Percentiles rank a stretch among this genome's conserved stretches.
phyloP scores from a whole-genome alignment of 176 grass and related monocot genomes.

The Aegilops tauschii region DNA sequence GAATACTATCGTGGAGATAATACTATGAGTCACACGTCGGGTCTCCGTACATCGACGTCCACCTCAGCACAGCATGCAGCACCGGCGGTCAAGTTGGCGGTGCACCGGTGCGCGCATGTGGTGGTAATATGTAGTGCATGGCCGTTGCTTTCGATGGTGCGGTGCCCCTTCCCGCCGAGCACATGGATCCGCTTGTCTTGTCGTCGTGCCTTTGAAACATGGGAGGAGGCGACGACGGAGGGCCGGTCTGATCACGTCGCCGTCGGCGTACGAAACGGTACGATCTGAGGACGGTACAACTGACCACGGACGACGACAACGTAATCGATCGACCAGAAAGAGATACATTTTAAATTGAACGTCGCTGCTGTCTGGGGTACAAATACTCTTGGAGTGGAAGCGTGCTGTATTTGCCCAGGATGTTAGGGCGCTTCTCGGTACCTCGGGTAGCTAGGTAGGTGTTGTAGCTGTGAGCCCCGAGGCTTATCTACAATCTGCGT shows the following conservation, averaged over 20 bases:
- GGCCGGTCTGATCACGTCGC: not conserved
- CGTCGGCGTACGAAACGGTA: conserved; percentile 25
- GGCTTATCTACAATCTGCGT: not conserved
- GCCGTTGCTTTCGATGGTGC: too few species aligned
- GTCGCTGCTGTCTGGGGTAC: not conserved
- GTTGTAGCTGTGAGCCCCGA: not conserved
- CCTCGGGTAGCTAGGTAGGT: too few species aligned
- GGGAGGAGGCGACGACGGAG: too few species aligned
- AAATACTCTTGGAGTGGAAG: not conserved
- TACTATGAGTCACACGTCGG: not conserved
- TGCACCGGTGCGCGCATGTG: too few species aligned
- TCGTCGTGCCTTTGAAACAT: too few species aligned
- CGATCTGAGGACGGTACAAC: conserved; percentile 33
- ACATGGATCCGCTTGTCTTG: too few species aligned
- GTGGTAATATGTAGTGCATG: too few species aligned
- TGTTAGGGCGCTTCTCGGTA: not conserved
- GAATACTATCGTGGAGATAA: not conserved
- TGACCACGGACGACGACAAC: not conserved
- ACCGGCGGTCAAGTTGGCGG: too few species aligned
- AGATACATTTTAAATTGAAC: not conserved
- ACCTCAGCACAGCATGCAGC: too few species aligned
- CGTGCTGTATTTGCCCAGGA: not conserved
- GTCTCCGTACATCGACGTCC: not conserved
- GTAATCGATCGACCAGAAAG: not conserved
- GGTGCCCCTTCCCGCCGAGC: too few species aligned